phyloP scores from a whole-genome alignment of 1,284 basidiomycete genomes.

The Rhodotorula sp. region DNA sequence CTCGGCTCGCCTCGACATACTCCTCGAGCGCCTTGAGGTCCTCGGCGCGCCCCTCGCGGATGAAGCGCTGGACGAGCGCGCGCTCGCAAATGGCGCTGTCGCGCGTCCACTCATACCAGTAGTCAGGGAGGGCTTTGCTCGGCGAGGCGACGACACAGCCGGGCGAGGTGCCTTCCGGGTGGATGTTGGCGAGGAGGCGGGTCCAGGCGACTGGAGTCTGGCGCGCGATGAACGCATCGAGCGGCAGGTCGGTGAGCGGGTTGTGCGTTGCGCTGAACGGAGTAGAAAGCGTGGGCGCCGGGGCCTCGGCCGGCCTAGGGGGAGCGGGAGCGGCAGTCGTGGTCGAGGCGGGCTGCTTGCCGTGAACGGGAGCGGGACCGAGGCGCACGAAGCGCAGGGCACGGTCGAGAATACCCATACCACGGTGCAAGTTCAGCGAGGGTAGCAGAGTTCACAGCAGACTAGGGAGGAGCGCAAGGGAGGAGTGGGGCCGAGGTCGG shows the following conservation, averaged over 20 bases:
- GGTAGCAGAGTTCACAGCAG: not conserved
- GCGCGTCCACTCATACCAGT: conserved; percentile 58
- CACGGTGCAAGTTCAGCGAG: not conserved
- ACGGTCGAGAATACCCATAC: too few species aligned
- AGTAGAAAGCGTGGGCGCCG: not conserved
- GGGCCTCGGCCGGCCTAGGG: not conserved
- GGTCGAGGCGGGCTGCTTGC: not conserved
- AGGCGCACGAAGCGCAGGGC: not conserved
- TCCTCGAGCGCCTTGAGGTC: conserved; percentile 34
- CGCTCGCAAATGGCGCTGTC: conserved; percentile 54
- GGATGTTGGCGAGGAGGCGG: conserved; percentile 38
- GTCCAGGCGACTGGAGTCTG: conserved; percentile 27
- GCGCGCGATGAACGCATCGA: conserved; percentile 32
- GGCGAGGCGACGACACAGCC: conserved; percentile 54
- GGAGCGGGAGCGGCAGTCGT: not conserved
- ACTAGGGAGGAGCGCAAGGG: not conserved
- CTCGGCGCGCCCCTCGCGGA: conserved; percentile 4
- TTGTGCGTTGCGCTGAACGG: not conserved
- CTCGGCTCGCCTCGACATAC: conserved; percentile 38
- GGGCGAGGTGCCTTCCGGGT: conserved; percentile 38
- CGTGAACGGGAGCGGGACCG: not conserved
- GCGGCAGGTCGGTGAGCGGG: conserved; percentile 23
- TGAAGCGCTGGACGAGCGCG: conserved; percentile 39
- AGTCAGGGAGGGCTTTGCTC: conserved; percentile 52
- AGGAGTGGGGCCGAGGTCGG: not conserved